phyloP scores from a whole-genome alignment of 768 basidiomycete species.

The Russula virescens region DNA sequence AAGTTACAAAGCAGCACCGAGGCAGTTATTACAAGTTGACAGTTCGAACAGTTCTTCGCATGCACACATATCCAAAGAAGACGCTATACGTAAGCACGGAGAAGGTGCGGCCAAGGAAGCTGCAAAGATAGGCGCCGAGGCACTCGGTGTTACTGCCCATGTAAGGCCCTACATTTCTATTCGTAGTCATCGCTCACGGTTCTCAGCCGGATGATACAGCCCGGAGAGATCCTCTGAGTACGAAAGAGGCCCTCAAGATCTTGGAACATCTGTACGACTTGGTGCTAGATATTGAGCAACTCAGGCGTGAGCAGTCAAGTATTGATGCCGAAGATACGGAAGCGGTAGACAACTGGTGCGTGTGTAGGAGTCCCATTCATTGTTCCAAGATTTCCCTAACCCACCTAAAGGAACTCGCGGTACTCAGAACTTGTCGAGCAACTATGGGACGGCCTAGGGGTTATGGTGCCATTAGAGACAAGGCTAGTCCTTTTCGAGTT shows the following conservation, averaged over 20 bases:
- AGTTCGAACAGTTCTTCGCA: slow-evolving; percentile 41
- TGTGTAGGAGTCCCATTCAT: background rate
- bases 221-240: slow-evolving; percentile 67
- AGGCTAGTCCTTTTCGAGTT: slow-evolving; percentile 46
- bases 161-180: slow-evolving; percentile 32
- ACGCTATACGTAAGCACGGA: slow-evolving; percentile 36
- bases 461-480: slow-evolving; percentile 91
- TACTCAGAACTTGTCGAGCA: slow-evolving; percentile 55
- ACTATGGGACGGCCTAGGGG: slow-evolving; percentile 75
- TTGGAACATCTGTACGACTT: slow-evolving; percentile 84
- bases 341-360: slow-evolving; percentile 40
- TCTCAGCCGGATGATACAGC: slow-evolving; percentile 56
- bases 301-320: slow-evolving; percentile 69
- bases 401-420: slow-evolving; percentile 45
- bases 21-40: slow-evolving; percentile 90
- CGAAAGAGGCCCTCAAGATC: slow-evolving; percentile 69
- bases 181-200: background rate
- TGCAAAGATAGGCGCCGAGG: slow-evolving; percentile 67
- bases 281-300: slow-evolving; percentile 78
- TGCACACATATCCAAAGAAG: slow-evolving; percentile 50
- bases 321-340: slow-evolving; percentile 47
- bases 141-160: slow-evolving; percentile 55
- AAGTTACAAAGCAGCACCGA: slow-evolving; percentile 93
- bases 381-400: background rate
- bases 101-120: slow-evolving; percentile 66